Conservation (phyloP, 352 stramenopile genomes). For the Pythium brachiatum region DNA sequence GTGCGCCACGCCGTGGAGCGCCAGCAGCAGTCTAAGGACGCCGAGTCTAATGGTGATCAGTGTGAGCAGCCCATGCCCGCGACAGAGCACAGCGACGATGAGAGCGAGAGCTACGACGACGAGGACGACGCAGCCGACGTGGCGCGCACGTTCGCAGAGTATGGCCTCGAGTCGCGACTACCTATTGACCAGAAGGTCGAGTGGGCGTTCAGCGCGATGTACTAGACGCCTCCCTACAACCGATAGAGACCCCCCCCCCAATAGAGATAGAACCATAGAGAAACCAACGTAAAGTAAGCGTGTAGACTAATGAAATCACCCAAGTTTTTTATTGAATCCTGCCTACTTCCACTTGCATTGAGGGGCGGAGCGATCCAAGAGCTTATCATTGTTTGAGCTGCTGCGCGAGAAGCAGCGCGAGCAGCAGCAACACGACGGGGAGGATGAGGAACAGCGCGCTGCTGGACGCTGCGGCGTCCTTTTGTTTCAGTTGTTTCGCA, state of each 20-base stretch:
- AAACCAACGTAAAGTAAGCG: conserved; percentile 16
- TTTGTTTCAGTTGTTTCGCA: conserved; percentile 5
- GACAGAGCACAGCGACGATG: conserved; percentile 16
- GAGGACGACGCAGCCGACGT: background rate
- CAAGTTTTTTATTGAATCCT: conserved; percentile 1
- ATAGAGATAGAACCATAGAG: conserved; percentile 15
- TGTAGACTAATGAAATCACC: conserved; percentile 18
- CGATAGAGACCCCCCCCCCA: conserved; percentile 13
- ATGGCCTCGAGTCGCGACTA: conserved; percentile 64
- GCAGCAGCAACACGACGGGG: conserved; percentile 33
- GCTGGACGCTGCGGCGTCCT: background rate
- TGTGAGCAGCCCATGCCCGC: conserved; percentile 5
- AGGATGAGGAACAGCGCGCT: conserved; percentile 33
- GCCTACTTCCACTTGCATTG: too few species aligned
- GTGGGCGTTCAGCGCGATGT: conserved; percentile 77
- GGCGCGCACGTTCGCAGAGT: conserved; percentile 72
- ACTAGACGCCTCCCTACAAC: conserved; percentile 34
- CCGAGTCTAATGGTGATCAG: conserved; percentile 11
- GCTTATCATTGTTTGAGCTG: conserved; percentile 13
- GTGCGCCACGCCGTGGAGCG: conserved; percentile 70
- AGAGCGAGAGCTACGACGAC: conserved; percentile 12
- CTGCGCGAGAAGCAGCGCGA: conserved; percentile 22
- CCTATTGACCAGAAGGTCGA: conserved; percentile 57
- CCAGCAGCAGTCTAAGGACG: conserved; percentile 33
- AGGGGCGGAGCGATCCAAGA: too few species aligned